Conservation (phyloP, 1,139 yeast genomes). For the Arxiozyma slooffiae region DNA sequence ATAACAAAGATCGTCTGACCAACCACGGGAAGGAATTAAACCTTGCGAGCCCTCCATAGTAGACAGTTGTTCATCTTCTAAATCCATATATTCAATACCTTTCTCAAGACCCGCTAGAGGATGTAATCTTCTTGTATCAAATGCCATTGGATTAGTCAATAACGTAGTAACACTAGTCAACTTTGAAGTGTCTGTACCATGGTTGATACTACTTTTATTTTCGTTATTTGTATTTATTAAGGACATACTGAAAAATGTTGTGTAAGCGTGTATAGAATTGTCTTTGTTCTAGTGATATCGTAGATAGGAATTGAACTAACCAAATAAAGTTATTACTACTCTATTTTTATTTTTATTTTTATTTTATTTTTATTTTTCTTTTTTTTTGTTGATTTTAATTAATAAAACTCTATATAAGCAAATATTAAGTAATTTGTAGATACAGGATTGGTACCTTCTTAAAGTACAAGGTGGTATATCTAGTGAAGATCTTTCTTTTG, state of each 20-base stretch:
- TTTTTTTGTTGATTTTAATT: too few species aligned
- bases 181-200: constrained; percentile 24
- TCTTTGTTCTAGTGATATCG: not conserved
- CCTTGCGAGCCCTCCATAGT: constrained; percentile 81
- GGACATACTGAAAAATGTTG: constrained; percentile 10
- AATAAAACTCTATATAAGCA: not conserved
- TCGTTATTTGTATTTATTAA: constrained; percentile 6
- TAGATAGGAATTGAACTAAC: not conserved
- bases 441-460: not conserved
- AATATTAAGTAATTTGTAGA: not conserved
- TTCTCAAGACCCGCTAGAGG: constrained; percentile 89
- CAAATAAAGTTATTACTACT: too few species aligned
- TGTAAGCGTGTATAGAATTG: constrained; percentile 4
- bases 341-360: too few species aligned
- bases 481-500: too few species aligned
- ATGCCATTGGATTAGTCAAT: constrained; percentile 49
- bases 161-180: constrained; percentile 56
- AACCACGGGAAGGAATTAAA: constrained; percentile 84
- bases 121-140: constrained; percentile 70
- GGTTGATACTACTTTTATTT: not conserved
- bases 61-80: constrained; percentile 73
- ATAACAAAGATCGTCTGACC: constrained; percentile 95
- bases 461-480: too few species aligned
- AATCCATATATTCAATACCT: constrained; percentile 80
- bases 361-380: too few species aligned